Conservation (phyloP, 345 rosid species). For the Gossypium stocksii region DNA sequence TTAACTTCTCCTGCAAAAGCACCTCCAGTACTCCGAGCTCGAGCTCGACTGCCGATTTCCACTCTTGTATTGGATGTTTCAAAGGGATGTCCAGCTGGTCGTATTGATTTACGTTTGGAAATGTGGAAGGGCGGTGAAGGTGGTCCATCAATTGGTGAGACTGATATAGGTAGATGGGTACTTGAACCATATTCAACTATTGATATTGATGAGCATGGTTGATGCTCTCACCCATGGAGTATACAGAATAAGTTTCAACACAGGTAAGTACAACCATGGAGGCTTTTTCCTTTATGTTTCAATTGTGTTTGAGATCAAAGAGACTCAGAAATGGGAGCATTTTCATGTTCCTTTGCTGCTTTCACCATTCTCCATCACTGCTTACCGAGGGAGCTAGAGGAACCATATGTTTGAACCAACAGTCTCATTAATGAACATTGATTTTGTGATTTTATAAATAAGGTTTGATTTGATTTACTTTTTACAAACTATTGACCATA, state of each 20-base stretch:
- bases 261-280: constrained; percentile 55
- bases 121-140: constrained; percentile 49
- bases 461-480: too few species aligned
- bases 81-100: constrained; percentile 71
- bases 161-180: constrained; percentile 45
- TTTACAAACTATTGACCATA: too few species aligned
- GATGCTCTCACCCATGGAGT: constrained; percentile 66
- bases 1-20: constrained; percentile 37
- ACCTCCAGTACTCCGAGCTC: constrained; percentile 32
- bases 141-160: constrained; percentile 38
- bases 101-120: constrained; percentile 63
- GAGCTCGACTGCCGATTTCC: constrained; percentile 81
- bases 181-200: constrained; percentile 56
- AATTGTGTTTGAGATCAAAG: constrained; percentile 61
- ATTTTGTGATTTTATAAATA: too few species aligned
- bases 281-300: constrained; percentile 81
- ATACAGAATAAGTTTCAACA: constrained; percentile 79
- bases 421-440: background rate
- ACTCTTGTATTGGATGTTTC: constrained; percentile 88
- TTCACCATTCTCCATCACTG: constrained; percentile 77
- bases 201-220: constrained; percentile 58
- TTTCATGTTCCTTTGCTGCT: constrained; percentile 86
- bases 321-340: constrained; percentile 66
- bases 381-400: constrained; percentile 79
- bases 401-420: background rate